These are phyloP conservation scores for Cenococcum geophilum DNA, from an alignment of 495 filamentous ascomycete species.

Conservation along the genomic window DNA sequence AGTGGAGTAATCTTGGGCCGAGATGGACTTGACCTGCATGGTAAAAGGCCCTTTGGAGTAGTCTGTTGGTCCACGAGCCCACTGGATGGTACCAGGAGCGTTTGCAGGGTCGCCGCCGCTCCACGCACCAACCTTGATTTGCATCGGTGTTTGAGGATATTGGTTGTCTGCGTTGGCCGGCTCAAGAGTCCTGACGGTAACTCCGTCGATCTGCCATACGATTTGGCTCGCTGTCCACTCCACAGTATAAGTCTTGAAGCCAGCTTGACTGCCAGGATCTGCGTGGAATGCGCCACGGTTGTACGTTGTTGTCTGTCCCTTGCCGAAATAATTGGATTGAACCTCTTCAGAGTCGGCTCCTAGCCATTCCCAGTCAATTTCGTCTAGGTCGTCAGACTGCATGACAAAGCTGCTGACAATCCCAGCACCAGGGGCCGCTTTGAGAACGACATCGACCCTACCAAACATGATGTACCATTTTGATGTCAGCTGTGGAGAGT, in stretches of 20 bases:
- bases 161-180: constrained; percentile 57
- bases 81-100: constrained; percentile 70
- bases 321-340: constrained; percentile 91
- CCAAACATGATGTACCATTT: constrained; percentile 74
- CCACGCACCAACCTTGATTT: constrained; percentile 82
- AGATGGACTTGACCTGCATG: constrained; percentile 74
- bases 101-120: constrained; percentile 73
- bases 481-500: constrained; percentile 73
- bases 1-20: constrained; percentile 83
- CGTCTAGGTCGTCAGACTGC: constrained; percentile 85
- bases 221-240: constrained; percentile 75
- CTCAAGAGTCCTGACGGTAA: constrained; percentile 59
- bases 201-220: constrained; percentile 75
- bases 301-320: constrained; percentile 69
- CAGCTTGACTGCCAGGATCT: constrained; percentile 51
- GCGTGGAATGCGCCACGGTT: constrained; percentile 63
- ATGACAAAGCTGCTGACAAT: constrained; percentile 82
- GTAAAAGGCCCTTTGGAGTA: constrained; percentile 73
- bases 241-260: constrained; percentile 83
- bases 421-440: constrained; percentile 57
- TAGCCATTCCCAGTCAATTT: constrained; percentile 89
- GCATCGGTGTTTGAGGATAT: constrained; percentile 90
- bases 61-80: constrained; percentile 78
- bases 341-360: constrained; percentile 58
- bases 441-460: constrained; percentile 51